Conservation (phyloP, 2,329 filamentous ascomycete genomes). For the Nigrospora osmanthi region DNA sequence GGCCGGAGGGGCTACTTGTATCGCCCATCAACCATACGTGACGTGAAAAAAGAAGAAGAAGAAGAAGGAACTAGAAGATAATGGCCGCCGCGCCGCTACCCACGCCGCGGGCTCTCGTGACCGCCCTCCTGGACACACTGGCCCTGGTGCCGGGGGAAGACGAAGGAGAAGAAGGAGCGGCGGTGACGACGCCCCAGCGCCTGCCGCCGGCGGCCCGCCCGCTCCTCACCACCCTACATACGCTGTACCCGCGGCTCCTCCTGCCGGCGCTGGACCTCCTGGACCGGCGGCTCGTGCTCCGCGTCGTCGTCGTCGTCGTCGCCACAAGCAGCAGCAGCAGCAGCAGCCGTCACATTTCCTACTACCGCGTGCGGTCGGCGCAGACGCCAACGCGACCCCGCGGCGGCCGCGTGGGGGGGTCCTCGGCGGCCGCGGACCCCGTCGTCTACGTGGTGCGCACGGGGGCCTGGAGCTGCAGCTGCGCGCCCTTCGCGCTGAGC, state of each 20-base stretch:
- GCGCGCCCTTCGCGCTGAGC: constrained; percentile 73
- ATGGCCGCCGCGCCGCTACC: constrained; percentile 16
- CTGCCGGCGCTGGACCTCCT: constrained; percentile 83
- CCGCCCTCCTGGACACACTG: constrained; percentile 38
- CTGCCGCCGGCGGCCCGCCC: constrained; percentile 34
- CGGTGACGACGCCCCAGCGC: constrained; percentile 24
- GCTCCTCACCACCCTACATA: constrained; percentile 72
- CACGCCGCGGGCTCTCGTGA: constrained; percentile 35
- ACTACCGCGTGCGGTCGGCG: constrained; percentile 61
- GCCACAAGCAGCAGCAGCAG: background rate
- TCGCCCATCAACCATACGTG: background rate
- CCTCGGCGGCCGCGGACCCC: constrained; percentile 11
- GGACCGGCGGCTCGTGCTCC: constrained; percentile 65
- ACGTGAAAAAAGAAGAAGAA: background rate
- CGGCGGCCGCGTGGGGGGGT: constrained; percentile 18
- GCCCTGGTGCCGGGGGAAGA: constrained; percentile 16
- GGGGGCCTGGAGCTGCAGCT: constrained; percentile 79
- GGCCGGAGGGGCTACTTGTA: too few relatives aligned
- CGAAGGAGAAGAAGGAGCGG: constrained; percentile 1
- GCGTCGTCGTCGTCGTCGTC: constrained; percentile 26
- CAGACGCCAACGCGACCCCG: constrained; percentile 21
- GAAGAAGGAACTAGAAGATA: background rate
- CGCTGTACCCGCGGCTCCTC: constrained; percentile 72
- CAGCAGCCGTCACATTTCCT: constrained; percentile 12
- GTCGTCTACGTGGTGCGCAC: constrained; percentile 63